phyloP scores from a whole-genome alignment of 768 basidiomycete species.

The Sporobolomyces phaffii region DNA sequence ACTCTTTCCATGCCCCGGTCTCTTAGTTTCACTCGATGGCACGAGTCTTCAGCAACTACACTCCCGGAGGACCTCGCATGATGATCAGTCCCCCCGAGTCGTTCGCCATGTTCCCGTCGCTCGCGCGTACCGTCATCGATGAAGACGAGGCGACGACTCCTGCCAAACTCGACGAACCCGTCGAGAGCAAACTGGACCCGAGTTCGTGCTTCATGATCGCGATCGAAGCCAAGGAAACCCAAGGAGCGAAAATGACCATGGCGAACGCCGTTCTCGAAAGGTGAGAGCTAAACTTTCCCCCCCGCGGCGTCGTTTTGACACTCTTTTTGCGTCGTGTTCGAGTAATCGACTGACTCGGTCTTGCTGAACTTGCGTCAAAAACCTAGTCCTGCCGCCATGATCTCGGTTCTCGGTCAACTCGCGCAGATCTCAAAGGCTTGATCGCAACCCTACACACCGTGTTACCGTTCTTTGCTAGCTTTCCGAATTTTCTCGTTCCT shows the following conservation, averaged over 20 bases:
- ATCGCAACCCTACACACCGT: too few species aligned
- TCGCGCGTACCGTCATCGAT: constrained; percentile 22
- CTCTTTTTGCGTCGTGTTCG: not conserved
- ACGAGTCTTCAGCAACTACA: constrained; percentile 31
- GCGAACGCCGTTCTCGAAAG: constrained; percentile 36
- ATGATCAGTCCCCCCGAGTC: constrained; percentile 53
- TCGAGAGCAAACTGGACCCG: constrained; percentile 35
- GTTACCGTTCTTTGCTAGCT: too few species aligned
- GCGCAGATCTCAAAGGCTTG: constrained; percentile 5
- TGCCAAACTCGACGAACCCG: constrained; percentile 25
- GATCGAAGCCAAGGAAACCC: constrained; percentile 33
- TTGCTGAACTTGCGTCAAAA: too few species aligned
- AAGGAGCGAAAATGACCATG: constrained; percentile 36
- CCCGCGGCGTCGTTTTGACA: not conserved
- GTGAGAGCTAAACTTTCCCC: not conserved
- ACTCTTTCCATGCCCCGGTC: not conserved
- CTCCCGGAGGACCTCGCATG: constrained; percentile 54
- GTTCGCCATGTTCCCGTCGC: constrained; percentile 39
- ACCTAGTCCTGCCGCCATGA: constrained; percentile 30
- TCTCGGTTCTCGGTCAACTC: constrained; percentile 16
- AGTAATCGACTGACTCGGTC: too few species aligned
- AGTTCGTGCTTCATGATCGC: constrained; percentile 39
- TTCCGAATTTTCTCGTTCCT: too few species aligned
- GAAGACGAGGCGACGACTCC: not conserved
- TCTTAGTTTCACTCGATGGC: constrained; percentile 33